These are phyloP conservation scores for Fusarium phyllophilum DNA, from an alignment of 2,329 filamentous ascomycete species.

Conservation along the genomic window DNA sequence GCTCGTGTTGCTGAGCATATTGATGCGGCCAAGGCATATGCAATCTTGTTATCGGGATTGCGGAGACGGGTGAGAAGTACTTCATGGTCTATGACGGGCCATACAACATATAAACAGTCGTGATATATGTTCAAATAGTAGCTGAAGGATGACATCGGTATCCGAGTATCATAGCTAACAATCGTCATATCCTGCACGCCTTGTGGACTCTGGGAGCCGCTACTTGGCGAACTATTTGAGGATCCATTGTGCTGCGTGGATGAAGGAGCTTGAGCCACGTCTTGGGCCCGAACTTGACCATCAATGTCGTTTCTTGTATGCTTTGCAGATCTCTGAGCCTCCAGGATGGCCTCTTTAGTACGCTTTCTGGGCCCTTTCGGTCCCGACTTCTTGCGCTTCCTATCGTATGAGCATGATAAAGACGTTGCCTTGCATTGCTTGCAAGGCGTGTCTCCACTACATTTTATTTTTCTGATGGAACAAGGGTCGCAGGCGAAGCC, in stretches of 20 bases:
- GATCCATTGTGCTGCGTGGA: not conserved
- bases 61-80: not conserved
- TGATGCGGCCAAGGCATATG: conserved; percentile 12
- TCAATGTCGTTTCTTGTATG: not conserved
- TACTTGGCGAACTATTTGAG: not conserved
- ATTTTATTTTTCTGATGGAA: conserved; percentile 14
- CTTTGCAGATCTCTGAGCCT: conserved; percentile 1
- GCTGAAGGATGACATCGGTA: conserved; percentile 4
- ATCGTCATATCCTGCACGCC: not conserved
- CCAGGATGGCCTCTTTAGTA: conserved; percentile 20
- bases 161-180: not conserved
- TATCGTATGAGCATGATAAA: conserved; percentile 14
- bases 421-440: not conserved
- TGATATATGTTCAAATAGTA: conserved; percentile 17
- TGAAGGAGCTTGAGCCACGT: not conserved
- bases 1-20: conserved; percentile 22
- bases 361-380: conserved; percentile 23
- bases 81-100: conserved; percentile 10
- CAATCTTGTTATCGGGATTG: not conserved
- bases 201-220: not conserved
- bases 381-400: conserved; percentile 22
- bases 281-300: too few relatives aligned
- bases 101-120: conserved; percentile 4
- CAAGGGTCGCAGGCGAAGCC: conserved; percentile 16
- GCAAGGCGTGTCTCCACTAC: not conserved